A percentile compares a stretch with the other conserved stretches of the same genome.
Conservation (phyloP, 257 asterid species). For the Ilex aquifolium region DNA sequence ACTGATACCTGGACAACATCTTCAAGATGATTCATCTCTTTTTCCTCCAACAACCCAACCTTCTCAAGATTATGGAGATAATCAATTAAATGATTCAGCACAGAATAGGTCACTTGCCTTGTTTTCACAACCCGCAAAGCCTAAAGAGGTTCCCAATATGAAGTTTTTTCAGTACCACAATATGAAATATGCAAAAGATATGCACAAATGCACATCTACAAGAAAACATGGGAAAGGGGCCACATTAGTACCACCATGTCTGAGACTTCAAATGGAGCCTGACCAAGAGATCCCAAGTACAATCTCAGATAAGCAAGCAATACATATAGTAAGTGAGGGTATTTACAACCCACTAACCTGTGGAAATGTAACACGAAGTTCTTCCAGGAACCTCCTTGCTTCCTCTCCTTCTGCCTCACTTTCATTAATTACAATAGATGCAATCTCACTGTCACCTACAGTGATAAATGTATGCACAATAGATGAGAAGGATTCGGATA, state of each 20-base stretch:
- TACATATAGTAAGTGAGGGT: not conserved
- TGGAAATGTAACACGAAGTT: slow-evolving; percentile 83
- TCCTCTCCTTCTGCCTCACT: slow-evolving; percentile 91
- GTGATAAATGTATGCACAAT: slow-evolving; percentile 18
- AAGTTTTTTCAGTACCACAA: not conserved
- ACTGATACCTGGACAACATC: slow-evolving; percentile 85
- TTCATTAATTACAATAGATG: slow-evolving; percentile 61
- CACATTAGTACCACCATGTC: not conserved
- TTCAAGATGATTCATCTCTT: slow-evolving; percentile 86
- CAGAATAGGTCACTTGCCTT: slow-evolving; percentile 86
- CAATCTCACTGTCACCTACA: slow-evolving; percentile 82
- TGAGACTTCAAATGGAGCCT: not conserved
- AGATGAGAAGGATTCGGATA: not conserved
- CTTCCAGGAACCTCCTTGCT: slow-evolving; percentile 78
- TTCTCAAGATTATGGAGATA: slow-evolving; percentile 90
- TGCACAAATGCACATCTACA: not conserved
- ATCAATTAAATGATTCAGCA: slow-evolving; percentile 70
- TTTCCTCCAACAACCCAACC: slow-evolving; percentile 85
- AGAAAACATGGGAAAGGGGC: not conserved
- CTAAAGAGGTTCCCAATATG: slow-evolving; percentile 30
- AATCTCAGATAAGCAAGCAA: not conserved
- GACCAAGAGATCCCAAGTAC: not conserved
- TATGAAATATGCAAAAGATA: not conserved
- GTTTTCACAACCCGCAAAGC: slow-evolving; percentile 91
- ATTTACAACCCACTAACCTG: slow-evolving; percentile 45